A percentile compares a stretch with the other conserved stretches of the same genome.
These are phyloP conservation scores for Eutypella sp. DNA, from an alignment of 2,329 filamentous ascomycete species.

Conservation along the genomic window DNA sequence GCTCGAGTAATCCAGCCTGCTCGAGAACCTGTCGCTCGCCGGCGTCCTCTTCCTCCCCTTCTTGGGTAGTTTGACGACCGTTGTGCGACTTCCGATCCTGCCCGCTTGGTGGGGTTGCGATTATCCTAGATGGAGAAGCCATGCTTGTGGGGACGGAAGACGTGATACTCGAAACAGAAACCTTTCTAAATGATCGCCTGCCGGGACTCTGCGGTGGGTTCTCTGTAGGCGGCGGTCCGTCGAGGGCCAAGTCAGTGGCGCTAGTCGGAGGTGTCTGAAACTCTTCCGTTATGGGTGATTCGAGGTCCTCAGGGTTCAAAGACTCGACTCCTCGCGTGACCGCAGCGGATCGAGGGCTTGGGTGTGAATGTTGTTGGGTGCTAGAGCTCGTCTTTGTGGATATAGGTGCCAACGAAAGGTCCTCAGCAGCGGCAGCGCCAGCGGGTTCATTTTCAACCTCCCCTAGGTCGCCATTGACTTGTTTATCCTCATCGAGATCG, in stretches of 20 bases:
- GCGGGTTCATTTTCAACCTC: constrained; percentile 13
- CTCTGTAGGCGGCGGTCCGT: constrained; percentile 39
- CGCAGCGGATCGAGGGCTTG: constrained; percentile 32
- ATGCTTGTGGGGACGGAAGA: constrained; percentile 30
- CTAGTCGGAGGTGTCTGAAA: constrained; percentile 46
- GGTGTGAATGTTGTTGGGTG: constrained; percentile 27
- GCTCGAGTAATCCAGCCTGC: constrained; percentile 60
- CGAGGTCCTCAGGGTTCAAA: constrained; percentile 26
- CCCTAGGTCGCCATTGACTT: constrained; percentile 30
- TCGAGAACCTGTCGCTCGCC: constrained; percentile 63
- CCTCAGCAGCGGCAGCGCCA: constrained; percentile 9
- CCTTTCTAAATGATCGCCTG: constrained; percentile 30
- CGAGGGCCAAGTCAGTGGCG: constrained; percentile 31
- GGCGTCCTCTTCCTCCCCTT: constrained; percentile 52
- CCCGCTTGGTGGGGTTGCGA: constrained; percentile 23
- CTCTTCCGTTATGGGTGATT: constrained; percentile 37
- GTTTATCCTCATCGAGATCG: constrained; percentile 77
- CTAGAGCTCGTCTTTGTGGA: constrained; percentile 33
- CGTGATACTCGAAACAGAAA: constrained; percentile 38
- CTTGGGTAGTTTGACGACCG: constrained; percentile 16
- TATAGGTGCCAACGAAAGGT: constrained; percentile 19
- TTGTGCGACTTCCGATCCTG: constrained; percentile 27
- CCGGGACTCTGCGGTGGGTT: constrained; percentile 32
- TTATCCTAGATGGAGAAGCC: constrained; percentile 28
- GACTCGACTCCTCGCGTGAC: constrained; percentile 29